Evolutionary conservation across 345 rosid genomes (phyloP).

Genomic region (Populus deltoides): DNA sequence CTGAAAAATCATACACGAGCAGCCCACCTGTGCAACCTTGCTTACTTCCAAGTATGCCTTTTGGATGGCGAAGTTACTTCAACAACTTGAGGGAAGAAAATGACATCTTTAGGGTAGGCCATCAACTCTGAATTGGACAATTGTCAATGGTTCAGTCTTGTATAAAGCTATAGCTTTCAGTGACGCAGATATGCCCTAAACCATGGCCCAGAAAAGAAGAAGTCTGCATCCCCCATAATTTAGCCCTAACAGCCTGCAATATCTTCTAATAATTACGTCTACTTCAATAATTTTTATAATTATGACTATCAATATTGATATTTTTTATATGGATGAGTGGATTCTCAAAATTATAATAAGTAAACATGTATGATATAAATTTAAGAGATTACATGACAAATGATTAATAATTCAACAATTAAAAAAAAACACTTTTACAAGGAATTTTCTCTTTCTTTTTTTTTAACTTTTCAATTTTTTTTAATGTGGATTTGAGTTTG

Average conservation of each 20-base stretch:
- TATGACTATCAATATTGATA: too few relatives aligned
- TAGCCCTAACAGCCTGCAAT: neutral
- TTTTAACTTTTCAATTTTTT: too few relatives aligned
- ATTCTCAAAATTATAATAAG: too few relatives aligned
- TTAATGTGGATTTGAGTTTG: too few relatives aligned
- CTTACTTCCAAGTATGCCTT: conserved; percentile 1
- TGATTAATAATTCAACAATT: too few relatives aligned
- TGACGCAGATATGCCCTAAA: neutral
- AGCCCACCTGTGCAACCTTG: neutral
- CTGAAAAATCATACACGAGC: neutral
- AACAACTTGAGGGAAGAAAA: neutral
- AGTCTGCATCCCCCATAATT: neutral
- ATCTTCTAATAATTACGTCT: too few relatives aligned
- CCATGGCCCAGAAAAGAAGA: neutral
- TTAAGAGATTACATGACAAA: too few relatives aligned
- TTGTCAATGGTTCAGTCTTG: neutral
- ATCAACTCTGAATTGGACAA: neutral
- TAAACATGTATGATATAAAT: too few relatives aligned
- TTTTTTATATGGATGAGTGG: too few relatives aligned
- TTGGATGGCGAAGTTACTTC: neutral
- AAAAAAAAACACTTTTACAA: too few relatives aligned
- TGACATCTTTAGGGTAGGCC: neutral
- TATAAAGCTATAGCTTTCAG: neutral
- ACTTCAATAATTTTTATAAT: too few relatives aligned
- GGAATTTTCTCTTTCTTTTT: too few relatives aligned